phyloP scores from a whole-genome alignment of 345 rosid species.

The Syzygium aromaticum region DNA sequence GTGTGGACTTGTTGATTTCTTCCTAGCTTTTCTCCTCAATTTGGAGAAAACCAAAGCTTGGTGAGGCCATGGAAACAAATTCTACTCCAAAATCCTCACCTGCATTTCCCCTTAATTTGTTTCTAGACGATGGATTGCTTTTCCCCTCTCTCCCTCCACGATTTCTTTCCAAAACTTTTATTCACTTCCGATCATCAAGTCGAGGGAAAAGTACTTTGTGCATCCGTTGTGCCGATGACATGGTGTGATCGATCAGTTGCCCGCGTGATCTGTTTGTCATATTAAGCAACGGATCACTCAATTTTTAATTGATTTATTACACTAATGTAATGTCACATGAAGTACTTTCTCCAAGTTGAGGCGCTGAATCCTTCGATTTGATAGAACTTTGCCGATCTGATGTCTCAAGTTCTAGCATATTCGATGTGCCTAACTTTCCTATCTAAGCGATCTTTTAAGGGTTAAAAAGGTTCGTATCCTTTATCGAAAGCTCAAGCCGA shows the following conservation, averaged over 20 bases:
- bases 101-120: not conserved
- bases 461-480: not conserved
- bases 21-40: not conserved
- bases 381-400: not conserved
- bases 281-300: no score
- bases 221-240: not conserved
- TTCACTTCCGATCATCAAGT: not conserved
- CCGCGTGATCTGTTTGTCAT: not conserved
- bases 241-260: accelerated
- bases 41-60: not conserved
- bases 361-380: accelerated
- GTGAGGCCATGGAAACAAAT: not conserved
- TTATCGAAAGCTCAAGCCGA: not conserved
- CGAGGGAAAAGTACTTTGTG: not conserved
- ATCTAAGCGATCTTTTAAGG: not conserved
- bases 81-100: not conserved
- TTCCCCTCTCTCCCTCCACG: not conserved
- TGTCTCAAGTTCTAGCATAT: accelerated
- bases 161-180: not conserved
- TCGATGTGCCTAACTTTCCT: not conserved
- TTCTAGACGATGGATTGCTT: not conserved
- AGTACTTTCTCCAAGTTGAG: accelerated
- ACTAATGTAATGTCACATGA: not conserved
- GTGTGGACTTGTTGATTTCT: not conserved
- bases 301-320: not conserved